A percentile compares a stretch with the other conserved stretches of the same genome.
Evolutionary conservation across 2,329 filamentous ascomycete species (phyloP).

Genomic region (Apiospora aurea): DNA sequence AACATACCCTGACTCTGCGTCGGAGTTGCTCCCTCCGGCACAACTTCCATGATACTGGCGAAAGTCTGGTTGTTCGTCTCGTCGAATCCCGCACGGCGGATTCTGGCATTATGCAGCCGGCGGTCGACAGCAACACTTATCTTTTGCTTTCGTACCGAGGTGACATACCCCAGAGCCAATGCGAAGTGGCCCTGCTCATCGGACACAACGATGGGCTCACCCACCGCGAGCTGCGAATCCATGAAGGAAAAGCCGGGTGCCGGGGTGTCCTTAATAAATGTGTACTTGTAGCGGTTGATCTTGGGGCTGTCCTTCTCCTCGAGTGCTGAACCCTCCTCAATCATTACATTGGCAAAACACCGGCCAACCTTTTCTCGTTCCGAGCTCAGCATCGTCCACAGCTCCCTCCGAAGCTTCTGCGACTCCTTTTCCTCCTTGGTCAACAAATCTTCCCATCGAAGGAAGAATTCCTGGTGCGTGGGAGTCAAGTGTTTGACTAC

Average conservation of each 20-base stretch:
- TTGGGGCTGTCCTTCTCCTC: slow-evolving; percentile 76
- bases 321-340: slow-evolving; percentile 77
- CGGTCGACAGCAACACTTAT: slow-evolving; percentile 93
- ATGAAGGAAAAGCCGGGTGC: slow-evolving; percentile 78
- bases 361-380: slow-evolving; percentile 88
- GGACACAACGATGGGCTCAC: slow-evolving; percentile 95
- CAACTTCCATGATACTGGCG: slow-evolving; percentile 88
- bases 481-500: slow-evolving; percentile 79
- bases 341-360: slow-evolving; percentile 87
- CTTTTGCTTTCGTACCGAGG: slow-evolving; percentile 73
- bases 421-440: slow-evolving; percentile 94
- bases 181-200: slow-evolving; percentile 96
- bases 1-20: slow-evolving; percentile 60
- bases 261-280: slow-evolving; percentile 74
- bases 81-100: slow-evolving; percentile 78
- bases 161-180: slow-evolving; percentile 89
- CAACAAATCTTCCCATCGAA: slow-evolving; percentile 91
- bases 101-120: slow-evolving; percentile 84
- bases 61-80: slow-evolving; percentile 82
- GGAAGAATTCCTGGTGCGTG: slow-evolving; percentile 81
- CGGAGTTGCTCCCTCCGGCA: slow-evolving; percentile 59
- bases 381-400: slow-evolving; percentile 94
- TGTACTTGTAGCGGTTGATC: slow-evolving; percentile 92
- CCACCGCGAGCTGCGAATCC: slow-evolving; percentile 85
- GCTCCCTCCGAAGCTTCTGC: slow-evolving; percentile 83